Conservation (phyloP, 1,284 basidiomycete species). For the Papiliotrema fonsecae region DNA sequence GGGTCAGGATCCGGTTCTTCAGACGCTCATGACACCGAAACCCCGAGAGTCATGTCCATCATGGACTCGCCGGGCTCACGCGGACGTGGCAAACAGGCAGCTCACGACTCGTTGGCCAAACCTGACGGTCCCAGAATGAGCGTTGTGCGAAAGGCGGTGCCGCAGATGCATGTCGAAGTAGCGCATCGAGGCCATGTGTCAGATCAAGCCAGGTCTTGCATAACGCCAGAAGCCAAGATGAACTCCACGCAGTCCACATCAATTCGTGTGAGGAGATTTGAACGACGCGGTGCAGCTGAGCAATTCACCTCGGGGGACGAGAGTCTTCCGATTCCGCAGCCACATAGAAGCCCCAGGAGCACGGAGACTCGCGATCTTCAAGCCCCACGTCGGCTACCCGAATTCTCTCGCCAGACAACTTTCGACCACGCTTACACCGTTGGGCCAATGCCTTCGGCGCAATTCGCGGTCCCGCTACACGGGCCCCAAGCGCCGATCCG, state of each 20-base stretch:
- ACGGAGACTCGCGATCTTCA: too few relatives aligned
- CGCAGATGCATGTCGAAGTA: background rate
- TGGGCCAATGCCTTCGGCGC: too few relatives aligned
- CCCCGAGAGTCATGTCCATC: background rate
- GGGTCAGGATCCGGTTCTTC: background rate
- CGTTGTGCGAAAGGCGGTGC: conserved; percentile 5
- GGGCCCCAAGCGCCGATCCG: too few relatives aligned
- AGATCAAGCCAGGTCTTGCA: background rate
- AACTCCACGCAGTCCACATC: background rate
- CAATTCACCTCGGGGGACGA: background rate
- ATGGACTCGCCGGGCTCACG: background rate
- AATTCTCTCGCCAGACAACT: too few relatives aligned
- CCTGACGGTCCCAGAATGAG: background rate
- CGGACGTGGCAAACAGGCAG: background rate
- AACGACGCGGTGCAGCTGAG: background rate
- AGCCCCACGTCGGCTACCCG: too few relatives aligned
- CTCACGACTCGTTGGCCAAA: background rate
- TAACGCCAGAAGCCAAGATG: background rate
- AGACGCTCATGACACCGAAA: too few relatives aligned
- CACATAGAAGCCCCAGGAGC: too few relatives aligned
- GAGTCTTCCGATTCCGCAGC: too few relatives aligned
- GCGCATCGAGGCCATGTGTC: background rate
- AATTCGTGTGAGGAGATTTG: background rate
- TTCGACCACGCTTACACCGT: too few relatives aligned
- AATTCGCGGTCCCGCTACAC: too few relatives aligned